These are phyloP conservation scores for Teunomyces panamensis DNA, from an alignment of 805 yeast species.

Conservation along the genomic window DNA sequence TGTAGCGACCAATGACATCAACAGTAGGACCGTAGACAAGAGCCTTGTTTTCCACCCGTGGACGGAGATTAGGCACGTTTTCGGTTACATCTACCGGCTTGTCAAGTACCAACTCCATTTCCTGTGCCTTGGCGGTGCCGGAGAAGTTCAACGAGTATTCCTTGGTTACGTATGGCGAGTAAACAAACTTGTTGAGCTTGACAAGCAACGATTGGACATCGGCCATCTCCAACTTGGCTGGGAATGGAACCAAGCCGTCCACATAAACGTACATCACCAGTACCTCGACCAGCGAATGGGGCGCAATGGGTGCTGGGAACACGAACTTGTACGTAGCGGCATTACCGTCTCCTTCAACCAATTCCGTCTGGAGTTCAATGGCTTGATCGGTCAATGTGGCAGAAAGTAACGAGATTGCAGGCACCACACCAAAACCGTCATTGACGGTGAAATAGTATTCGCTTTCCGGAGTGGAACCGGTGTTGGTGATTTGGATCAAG, in stretches of 20 bases:
- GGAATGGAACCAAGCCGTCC: slow-evolving; percentile 55
- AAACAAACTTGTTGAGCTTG: slow-evolving; percentile 52
- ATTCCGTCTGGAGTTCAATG: slow-evolving; percentile 23
- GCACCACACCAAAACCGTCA: slow-evolving; percentile 46
- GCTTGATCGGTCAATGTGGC: slow-evolving; percentile 30
- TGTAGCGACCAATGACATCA: slow-evolving; percentile 42
- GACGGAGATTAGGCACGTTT: slow-evolving; percentile 29
- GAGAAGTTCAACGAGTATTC: slow-evolving; percentile 42
- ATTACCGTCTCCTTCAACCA: slow-evolving; percentile 8
- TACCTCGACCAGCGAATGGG: slow-evolving; percentile 52
- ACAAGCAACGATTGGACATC: slow-evolving; percentile 61
- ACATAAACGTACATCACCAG: slow-evolving; percentile 48
- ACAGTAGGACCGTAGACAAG: slow-evolving; percentile 57
- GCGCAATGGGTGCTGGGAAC: slow-evolving; percentile 65
- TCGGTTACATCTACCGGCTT: slow-evolving; percentile 14
- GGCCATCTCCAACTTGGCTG: slow-evolving; percentile 56
- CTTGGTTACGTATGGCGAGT: slow-evolving; percentile 59
- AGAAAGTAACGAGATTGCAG: slow-evolving; percentile 42
- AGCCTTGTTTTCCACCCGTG: slow-evolving; percentile 36
- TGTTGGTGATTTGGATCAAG: slow-evolving; percentile 57
- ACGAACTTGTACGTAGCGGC: slow-evolving; percentile 37
- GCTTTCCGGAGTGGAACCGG: slow-evolving; percentile 49
- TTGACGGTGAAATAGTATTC: slow-evolving; percentile 57
- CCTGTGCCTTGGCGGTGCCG: slow-evolving; percentile 49
- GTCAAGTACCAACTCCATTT: slow-evolving; percentile 31